Percentiles rank a stretch among this genome's conserved stretches.
phyloP scores from a whole-genome alignment of 345 rosid genomes.

The Citrus inodora region DNA sequence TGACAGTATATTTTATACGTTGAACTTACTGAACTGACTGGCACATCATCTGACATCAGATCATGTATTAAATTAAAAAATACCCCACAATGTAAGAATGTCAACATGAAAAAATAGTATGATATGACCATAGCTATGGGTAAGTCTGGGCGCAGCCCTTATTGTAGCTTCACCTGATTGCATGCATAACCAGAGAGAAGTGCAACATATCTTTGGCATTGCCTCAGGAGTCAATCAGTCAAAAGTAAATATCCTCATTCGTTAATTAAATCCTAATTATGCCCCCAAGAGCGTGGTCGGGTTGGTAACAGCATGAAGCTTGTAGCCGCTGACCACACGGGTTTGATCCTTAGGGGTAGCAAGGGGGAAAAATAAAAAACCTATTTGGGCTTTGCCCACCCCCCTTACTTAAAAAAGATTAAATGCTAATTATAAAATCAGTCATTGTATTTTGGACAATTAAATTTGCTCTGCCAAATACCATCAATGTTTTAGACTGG shows the following conservation, averaged over 20 bases:
- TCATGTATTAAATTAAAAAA: background rate
- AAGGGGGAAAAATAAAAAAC: no score
- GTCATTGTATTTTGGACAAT: background rate
- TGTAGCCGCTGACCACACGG: no score
- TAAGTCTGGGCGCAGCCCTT: background rate
- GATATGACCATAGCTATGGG: background rate
- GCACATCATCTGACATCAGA: background rate
- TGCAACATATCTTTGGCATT: background rate
- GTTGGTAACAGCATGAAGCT: no score
- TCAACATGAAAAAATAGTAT: background rate
- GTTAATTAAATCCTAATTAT: background rate
- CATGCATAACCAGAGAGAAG: background rate
- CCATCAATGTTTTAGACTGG: background rate
- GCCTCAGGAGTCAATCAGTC: background rate
- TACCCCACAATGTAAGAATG: background rate
- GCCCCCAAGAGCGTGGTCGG: no score
- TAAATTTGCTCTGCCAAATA: background rate
- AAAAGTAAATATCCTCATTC: background rate
- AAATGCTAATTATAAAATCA: background rate
- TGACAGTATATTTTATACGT: background rate
- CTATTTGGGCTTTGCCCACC: no score
- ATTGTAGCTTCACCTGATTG: background rate
- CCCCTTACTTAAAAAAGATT: no score
- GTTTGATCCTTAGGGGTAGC: no score
- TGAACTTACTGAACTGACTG: background rate